A percentile compares a stretch with the other conserved stretches of the same genome.
These are phyloP conservation scores for Pseudomonodictys pantanalensis DNA, from an alignment of 495 filamentous ascomycete genomes.

Conservation along the genomic window DNA sequence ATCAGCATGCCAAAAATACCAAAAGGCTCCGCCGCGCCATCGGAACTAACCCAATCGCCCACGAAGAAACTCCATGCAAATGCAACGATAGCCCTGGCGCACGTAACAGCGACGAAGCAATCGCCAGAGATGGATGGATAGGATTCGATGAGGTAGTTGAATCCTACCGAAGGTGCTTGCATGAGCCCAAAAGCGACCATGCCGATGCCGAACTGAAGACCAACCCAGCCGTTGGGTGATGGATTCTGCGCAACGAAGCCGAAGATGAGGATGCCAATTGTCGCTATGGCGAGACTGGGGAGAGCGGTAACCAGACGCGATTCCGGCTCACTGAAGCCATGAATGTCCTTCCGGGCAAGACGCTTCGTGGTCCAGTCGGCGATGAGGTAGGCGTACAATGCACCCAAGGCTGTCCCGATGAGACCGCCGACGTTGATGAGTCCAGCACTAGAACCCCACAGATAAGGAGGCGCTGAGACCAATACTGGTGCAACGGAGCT, in stretches of 20 bases:
- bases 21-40: constrained; percentile 35
- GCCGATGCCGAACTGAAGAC: constrained; percentile 28
- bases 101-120: constrained; percentile 37
- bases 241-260: constrained; percentile 32
- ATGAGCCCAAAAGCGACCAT: constrained; percentile 37
- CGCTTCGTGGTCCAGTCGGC: constrained; percentile 28
- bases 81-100: constrained; percentile 31
- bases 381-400: constrained; percentile 30
- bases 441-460: constrained; percentile 34
- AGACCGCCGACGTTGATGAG: constrained; percentile 32
- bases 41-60: constrained; percentile 23
- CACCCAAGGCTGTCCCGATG: constrained; percentile 29
- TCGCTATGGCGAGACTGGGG: constrained; percentile 33
- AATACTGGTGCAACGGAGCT: constrained; percentile 33
- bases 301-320: constrained; percentile 29
- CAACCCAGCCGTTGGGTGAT: constrained; percentile 31
- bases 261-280: constrained; percentile 32
- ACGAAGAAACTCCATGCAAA: constrained; percentile 40
- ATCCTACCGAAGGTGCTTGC: constrained; percentile 38
- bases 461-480: constrained; percentile 35
- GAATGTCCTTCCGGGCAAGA: constrained; percentile 26
- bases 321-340: constrained; percentile 37
- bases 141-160: constrained; percentile 39
- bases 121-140: constrained; percentile 36
- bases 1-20: constrained; percentile 40